Base-by-base conservation (phyloP, 805 yeast species). In the Candida nonsorbophila region DNA sequence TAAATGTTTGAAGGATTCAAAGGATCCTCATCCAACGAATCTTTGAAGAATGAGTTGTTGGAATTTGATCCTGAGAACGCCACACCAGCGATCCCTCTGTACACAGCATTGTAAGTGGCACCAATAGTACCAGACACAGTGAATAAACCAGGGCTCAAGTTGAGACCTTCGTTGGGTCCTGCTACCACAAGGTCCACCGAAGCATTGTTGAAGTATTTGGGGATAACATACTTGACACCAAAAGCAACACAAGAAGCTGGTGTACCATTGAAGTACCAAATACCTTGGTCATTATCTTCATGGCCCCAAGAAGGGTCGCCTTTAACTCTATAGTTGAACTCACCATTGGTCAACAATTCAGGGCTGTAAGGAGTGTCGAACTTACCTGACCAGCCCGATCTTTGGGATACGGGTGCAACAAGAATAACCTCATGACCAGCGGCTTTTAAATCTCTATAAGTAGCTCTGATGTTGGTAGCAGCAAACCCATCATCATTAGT, bases 401-500 rank as follows among this genome's bases (percentile, higher is more conserved):
- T 59, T 38, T 67, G 70, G 20, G 61, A 59, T 12, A 61, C 68
- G 24, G 77, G 76, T 6, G 76, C 76, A 19, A 66, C 71, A 39
- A 68, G 36, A 32, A 65, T 47, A 26, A 69, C 76, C 28, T 53
- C 55, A 45, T 71, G 70, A 14, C 76, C 77, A 7, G 68, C 75
- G 6, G 42, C 41, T 13, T 47, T 61, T 38, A 70, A 58, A 22
- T 56, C 72, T 30, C 62, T 52, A 62, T 72, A 73, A 12, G 69
- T 47, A 11, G 77, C 74, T 45, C 78, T 66, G 44, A 73, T 69
- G 42, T 70, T 70, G 25, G 77, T 69, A 6, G 77, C 58, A 6
- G 69, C 72, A 72, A 72, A 73, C 13, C 72, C 66, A 38, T 73
- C 79, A 45, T 73, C 79, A 41, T 73, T 74, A 34, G 78, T 50